A percentile compares a stretch with the other conserved stretches of the same genome.
phyloP scores from a whole-genome alignment of 2,329 filamentous ascomycete genomes.

The Pseudogymnoascus sp. region DNA sequence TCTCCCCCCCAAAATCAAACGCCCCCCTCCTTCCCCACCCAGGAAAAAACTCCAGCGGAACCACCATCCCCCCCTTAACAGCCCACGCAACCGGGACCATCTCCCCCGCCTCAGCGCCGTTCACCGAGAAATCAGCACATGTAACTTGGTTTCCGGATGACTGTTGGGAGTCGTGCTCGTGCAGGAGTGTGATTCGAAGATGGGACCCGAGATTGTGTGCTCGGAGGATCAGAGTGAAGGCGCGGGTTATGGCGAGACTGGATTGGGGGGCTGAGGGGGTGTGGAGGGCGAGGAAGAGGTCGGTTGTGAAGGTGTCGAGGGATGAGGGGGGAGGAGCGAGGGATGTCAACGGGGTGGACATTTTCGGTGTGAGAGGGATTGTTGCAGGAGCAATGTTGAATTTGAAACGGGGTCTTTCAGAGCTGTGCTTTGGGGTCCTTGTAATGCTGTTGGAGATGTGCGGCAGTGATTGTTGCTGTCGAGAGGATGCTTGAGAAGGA shows the following conservation, averaged over 20 bases:
- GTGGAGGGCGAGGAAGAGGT: background rate
- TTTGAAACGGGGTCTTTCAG: background rate
- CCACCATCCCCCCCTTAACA: background rate
- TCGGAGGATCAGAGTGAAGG: background rate
- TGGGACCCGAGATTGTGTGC: background rate
- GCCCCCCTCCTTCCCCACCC: background rate
- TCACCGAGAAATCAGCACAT: background rate
- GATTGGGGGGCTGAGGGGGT: background rate
- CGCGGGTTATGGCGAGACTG: background rate
- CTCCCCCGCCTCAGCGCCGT: background rate
- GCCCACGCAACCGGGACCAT: background rate
- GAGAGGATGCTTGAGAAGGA: background rate
- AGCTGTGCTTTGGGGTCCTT: background rate
- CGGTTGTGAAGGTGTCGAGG: background rate
- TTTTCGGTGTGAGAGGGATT: background rate
- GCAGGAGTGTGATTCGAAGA: background rate
- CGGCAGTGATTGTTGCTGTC: background rate
- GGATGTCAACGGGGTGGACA: background rate
- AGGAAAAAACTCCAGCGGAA: background rate
- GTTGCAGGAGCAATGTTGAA: background rate
- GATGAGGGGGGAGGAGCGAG: background rate
- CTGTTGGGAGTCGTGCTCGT: background rate
- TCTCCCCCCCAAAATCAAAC: background rate
- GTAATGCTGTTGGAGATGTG: background rate
- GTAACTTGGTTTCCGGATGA: background rate